These are phyloP conservation scores for Leccinum variicolor DNA, from an alignment of 768 basidiomycete genomes.

Conservation along the genomic window DNA sequence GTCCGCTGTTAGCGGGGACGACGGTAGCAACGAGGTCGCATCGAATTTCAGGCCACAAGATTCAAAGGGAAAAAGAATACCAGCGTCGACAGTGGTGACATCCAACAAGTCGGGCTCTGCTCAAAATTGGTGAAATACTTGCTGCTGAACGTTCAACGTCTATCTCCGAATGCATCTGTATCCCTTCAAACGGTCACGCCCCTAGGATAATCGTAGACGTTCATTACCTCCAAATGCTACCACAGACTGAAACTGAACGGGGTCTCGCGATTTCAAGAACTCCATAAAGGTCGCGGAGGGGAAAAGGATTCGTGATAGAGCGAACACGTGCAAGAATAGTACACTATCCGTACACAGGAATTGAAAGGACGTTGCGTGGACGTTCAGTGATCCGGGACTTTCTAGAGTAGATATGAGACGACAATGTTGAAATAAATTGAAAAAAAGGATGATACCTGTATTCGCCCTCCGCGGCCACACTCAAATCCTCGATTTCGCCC, in stretches of 20 bases:
- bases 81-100: no score
- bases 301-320: conserved; percentile 3
- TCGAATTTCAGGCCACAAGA: no score
- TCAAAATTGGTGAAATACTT: no score
- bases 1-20: no score
- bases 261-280: conserved; percentile 2
- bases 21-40: no score
- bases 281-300: conserved; percentile 12
- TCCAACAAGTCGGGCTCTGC: no score
- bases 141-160: no score
- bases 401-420: conserved; percentile 35
- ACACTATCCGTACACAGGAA: conserved; percentile 8
- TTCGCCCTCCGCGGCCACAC: conserved; percentile 90
- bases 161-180: no score
- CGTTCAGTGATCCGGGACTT: conserved; percentile 87
- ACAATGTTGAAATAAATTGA: not conserved
- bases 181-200: no score
- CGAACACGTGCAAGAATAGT: conserved; percentile 1
- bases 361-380: not conserved
- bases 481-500: conserved; percentile 91
- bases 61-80: no score
- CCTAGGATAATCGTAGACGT: not conserved
- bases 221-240: not conserved
- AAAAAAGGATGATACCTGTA: conserved; percentile 59
- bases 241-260: not conserved